Percentiles rank a stretch among this genome's conserved stretches.
phyloP scores from a whole-genome alignment of 805 yeast genomes.

The Cyberlindnera maritima region DNA sequence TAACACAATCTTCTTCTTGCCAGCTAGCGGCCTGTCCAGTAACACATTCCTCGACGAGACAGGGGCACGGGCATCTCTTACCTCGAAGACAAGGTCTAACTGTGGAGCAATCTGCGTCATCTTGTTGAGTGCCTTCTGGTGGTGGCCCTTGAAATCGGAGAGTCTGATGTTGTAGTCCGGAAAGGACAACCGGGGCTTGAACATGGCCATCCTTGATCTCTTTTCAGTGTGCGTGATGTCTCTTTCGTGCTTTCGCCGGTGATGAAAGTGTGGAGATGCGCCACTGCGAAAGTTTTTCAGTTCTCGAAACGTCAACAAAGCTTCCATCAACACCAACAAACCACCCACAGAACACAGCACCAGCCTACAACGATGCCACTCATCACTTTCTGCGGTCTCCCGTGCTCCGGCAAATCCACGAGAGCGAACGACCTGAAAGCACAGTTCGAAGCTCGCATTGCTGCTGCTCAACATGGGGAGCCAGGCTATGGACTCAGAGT shows the following conservation, averaged over 20 bases:
- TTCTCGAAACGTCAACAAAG: slow-evolving; percentile 1
- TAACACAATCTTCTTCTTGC: slow-evolving; percentile 52
- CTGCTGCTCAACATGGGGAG: slow-evolving; percentile 36
- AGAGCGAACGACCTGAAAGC: slow-evolving; percentile 57
- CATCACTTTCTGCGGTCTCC: slow-evolving; percentile 78
- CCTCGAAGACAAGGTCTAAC: slow-evolving; percentile 76
- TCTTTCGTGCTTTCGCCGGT: too few relatives aligned
- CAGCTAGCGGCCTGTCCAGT: slow-evolving; percentile 62
- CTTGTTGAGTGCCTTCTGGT: slow-evolving; percentile 67
- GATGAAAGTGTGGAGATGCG: background rate
- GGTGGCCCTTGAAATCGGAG: slow-evolving; percentile 90
- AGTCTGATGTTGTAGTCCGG: slow-evolving; percentile 69
- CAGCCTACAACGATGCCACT: slow-evolving; percentile 79
- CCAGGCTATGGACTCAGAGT: slow-evolving; percentile 59
- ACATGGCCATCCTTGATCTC: slow-evolving; percentile 25
- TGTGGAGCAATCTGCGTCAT: slow-evolving; percentile 73
- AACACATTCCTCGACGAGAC: slow-evolving; percentile 75
- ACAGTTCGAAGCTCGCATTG: slow-evolving; percentile 46
- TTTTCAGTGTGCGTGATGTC: too few relatives aligned
- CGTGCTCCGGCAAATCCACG: slow-evolving; percentile 79
- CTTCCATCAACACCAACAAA: too few relatives aligned
- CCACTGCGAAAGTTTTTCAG: slow-evolving; percentile 10
- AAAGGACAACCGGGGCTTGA: slow-evolving; percentile 68
- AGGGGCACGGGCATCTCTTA: slow-evolving; percentile 90
- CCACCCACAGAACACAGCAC: background rate